Conservation (phyloP, 176 grass and related monocot species). For the Oryza longistaminata region DNA sequence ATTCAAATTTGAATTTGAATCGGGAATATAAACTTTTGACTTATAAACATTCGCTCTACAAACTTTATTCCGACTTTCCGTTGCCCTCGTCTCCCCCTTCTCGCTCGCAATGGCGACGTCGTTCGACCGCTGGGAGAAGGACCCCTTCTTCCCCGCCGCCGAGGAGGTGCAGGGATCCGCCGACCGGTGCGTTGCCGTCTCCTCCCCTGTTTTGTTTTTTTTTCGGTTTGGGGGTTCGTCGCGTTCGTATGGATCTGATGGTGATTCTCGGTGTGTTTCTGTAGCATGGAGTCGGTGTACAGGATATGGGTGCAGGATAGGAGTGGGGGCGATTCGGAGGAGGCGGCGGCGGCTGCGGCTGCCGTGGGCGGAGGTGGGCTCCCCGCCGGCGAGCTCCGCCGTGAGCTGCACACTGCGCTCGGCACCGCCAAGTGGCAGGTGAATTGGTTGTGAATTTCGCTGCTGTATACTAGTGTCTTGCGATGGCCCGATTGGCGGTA, state of each 20-base stretch:
- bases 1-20: too few species aligned
- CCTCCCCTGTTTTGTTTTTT: neutral
- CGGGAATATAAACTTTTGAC: too few species aligned
- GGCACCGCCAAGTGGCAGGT: conserved; percentile 94
- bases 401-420: conserved; percentile 69
- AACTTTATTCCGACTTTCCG: neutral
- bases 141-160: conserved; percentile 82
- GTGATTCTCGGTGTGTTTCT: neutral
- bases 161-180: conserved; percentile 92
- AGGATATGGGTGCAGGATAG: conserved; percentile 68
- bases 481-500: neutral
- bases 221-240: neutral
- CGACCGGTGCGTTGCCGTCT: conserved; percentile 50
- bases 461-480: neutral
- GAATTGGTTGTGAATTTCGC: neutral
- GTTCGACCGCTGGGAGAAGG: conserved; percentile 95
- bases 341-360: too few species aligned
- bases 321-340: conserved; percentile 7
- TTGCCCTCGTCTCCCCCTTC: conserved; percentile 24
- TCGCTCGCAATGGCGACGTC: conserved; percentile 60
- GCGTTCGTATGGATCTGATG: conserved; percentile 3
- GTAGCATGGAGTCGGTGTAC: conserved; percentile 77
- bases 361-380: conserved; percentile 11
- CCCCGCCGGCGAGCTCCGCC: conserved; percentile 41
- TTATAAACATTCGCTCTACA: too few species aligned